Base-by-base conservation (phyloP, 139 green algal genomes). In the Chlorella sorokiniana region DNA sequence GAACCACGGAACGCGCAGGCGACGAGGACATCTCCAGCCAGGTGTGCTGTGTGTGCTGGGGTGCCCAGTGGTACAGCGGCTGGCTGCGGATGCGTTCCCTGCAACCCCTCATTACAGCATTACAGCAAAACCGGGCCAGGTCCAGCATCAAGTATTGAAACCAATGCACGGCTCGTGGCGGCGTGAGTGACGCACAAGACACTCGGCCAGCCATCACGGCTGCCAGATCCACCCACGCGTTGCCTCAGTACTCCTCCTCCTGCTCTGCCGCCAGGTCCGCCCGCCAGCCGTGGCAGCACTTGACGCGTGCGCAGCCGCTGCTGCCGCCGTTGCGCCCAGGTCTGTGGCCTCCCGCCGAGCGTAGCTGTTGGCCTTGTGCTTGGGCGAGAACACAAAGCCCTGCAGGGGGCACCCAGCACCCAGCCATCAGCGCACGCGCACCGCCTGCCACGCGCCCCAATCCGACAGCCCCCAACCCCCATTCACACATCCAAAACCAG, bases 301-400 rank as follows among this genome's bases (percentile, higher is more conserved):
- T 16, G 27, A 29, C 31, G 18, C 35, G 37, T 3, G 41, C 9
- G 67, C 68, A 37, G 31, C 70, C 9, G 18, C 70, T 6, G 70
- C 16, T n/a, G 42, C 45, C 22, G 42, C n/a, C 45, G 37, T 31
- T 0, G 70, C 69, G 9, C 41, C 31, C n/a, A 78, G 35, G 70
- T 65, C 48, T 10, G 31, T 45, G 0, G 42, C 72, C 51, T 69
- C 63, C 11, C 81, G 62, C 45, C 56, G 70, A 0, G 72, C 64
- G 23, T 88, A 84, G 14, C 71, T 61, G 37, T 67, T 83, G 23
- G 79, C 84, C 86, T 95, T 98, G 92, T 98, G 96, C 86, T 98
- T 98, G 72, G 96, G 92, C 4, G 83, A 51, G 72, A 98, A 98
- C 31, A 73, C 83, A 78, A 97, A 97, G 33, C 85, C 86, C 52